Evolutionary conservation across 1,139 yeast genomes (phyloP), one percentile per base, ranked within the genome.

Genomic region (Blastobotrys buckinghamii): DNA sequence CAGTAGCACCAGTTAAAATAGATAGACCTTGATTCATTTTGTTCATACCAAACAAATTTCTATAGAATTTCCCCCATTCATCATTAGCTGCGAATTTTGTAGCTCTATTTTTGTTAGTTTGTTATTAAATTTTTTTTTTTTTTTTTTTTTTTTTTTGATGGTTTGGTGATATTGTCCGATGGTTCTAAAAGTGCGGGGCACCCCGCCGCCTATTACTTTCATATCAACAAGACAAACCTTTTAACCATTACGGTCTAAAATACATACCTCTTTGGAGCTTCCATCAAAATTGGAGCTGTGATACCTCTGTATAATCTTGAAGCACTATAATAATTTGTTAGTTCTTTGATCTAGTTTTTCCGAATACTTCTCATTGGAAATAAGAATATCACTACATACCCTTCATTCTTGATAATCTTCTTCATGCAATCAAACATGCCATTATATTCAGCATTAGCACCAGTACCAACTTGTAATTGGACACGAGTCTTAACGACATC

Each of bases 21-120:
- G 97, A 89, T 62, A 92, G 74, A 13, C 87, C 79, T 71, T 90
- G 97, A 55, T 76, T 85, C 80, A 86, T 78, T 56, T 77, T 70
- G 24, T 74, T 67, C 46, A 84, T 77, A 42, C 89, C 95, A 67
- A 92, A 90, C 40, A 73, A 64, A 39, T 74, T 74, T 59, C 81
- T 78, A 77, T 90, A 92, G 60, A 90, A 69, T 67, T 85, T 83
- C 49, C 96, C 95, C 86, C 96, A 92, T 68, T 89, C 92, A 66
- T 94, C 98, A 66, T 94, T 92, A 55, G 97, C 97, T 48, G 97
- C 97, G 65, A 92, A 92, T 71, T 92, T 92, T 56, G 96, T 90
- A 41, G 98, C 98, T 74, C 42, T 39, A 24, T 12, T n/a, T n/a
- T 22, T 4, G 17, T 35, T 36, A 19, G 17, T 2, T 7, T 26